phyloP scores from a whole-genome alignment of 2,329 filamentous ascomycete genomes.

The Sporothrix pallida region DNA sequence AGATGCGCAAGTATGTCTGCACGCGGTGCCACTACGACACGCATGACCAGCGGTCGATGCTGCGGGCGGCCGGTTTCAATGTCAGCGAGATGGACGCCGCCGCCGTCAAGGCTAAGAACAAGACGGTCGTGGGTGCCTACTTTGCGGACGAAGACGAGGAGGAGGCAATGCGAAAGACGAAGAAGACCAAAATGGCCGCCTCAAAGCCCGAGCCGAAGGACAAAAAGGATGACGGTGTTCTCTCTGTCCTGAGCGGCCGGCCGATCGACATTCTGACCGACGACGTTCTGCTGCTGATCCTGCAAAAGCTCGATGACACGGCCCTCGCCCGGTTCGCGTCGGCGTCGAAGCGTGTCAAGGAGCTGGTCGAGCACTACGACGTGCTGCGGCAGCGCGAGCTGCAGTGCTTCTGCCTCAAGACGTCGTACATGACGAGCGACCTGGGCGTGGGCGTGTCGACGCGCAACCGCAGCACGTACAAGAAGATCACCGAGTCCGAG shows the following conservation, averaged over 20 bases:
- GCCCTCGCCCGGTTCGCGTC: constrained; percentile 48
- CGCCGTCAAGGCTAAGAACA: background rate
- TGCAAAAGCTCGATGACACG: constrained; percentile 46
- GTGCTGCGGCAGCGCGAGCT: constrained; percentile 52
- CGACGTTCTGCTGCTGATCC: constrained; percentile 49
- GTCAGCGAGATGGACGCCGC: background rate
- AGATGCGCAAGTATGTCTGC: constrained; percentile 35
- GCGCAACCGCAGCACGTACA: constrained; percentile 1
- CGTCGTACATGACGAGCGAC: constrained; percentile 46
- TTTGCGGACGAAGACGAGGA: background rate
- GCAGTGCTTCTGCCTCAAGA: constrained; percentile 55
- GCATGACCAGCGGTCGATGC: constrained; percentile 21
- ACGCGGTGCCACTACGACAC: constrained; percentile 40
- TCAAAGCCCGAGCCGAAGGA: background rate
- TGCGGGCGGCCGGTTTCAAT: background rate
- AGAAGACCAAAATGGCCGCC: background rate
- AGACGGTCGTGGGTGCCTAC: background rate
- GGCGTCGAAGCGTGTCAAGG: constrained; percentile 47
- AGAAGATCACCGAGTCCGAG: constrained; percentile 49
- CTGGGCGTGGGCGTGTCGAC: constrained; percentile 53
- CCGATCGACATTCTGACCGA: constrained; percentile 47
- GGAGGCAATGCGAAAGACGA: background rate
- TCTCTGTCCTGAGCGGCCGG: constrained; percentile 13
- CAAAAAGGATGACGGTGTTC: too few relatives aligned
- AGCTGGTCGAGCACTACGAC: constrained; percentile 46